A percentile compares a stretch with the other conserved stretches of the same genome.
phyloP scores from a whole-genome alignment of 1,284 basidiomycete species.

The Ceratobasidium sp. region DNA sequence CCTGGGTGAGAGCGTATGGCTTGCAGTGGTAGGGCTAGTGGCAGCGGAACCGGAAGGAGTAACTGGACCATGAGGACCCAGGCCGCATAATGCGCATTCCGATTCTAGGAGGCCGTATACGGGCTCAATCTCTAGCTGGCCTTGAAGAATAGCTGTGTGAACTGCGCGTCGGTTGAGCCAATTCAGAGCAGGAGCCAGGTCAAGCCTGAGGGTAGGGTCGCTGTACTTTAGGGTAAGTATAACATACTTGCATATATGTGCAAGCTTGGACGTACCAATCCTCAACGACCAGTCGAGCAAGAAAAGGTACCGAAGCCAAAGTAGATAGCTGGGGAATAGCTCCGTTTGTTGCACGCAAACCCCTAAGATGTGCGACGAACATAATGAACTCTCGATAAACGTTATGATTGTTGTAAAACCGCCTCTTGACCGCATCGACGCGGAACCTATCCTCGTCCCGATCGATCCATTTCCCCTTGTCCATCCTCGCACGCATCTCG shows the following conservation, averaged over 20 bases:
- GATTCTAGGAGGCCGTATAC: conserved; percentile 59
- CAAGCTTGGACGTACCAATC: conserved; percentile 77
- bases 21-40: conserved; percentile 43
- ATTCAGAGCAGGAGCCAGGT: conserved; percentile 93
- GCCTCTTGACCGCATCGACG: conserved; percentile 52
- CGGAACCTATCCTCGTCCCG: conserved; percentile 53
- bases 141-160: conserved; percentile 86
- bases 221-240: conserved; percentile 60
- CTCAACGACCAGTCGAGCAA: conserved; percentile 85
- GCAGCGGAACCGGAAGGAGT: conserved; percentile 53
- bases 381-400: conserved; percentile 90
- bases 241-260: conserved; percentile 17
- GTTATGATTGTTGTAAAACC: conserved; percentile 75
- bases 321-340: conserved; percentile 76
- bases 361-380: conserved; percentile 86
- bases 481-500: conserved; percentile 66
- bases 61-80: conserved; percentile 49
- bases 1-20: conserved; percentile 52
- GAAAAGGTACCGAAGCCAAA: conserved; percentile 84
- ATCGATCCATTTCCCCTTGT: conserved; percentile 78
- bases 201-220: conserved; percentile 92
- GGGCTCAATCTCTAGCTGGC: conserved; percentile 92
- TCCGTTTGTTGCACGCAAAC: conserved; percentile 72
- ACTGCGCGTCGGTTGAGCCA: conserved; percentile 94
- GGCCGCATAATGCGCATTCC: conserved; percentile 52